Evolutionary conservation across 2,329 filamentous ascomycete species (phyloP).

Genomic region (Immersiporthe knoxdaviesiana): DNA sequence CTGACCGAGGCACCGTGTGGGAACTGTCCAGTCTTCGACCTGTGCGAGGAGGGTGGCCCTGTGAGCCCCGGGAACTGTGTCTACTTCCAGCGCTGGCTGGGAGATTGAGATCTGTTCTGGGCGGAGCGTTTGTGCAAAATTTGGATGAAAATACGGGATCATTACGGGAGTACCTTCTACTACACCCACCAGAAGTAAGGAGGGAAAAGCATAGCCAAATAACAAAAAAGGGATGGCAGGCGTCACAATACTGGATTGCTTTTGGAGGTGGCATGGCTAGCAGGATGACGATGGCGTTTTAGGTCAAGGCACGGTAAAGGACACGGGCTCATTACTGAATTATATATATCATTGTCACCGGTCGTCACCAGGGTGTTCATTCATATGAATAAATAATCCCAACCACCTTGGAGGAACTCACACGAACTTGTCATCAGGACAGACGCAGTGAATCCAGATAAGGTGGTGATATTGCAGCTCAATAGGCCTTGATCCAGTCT

Average conservation of each 20-base stretch:
- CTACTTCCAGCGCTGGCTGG: constrained; percentile 88
- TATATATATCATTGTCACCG: neutral
- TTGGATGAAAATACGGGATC: neutral
- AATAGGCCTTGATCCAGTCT: neutral
- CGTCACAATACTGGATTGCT: constrained; percentile 10
- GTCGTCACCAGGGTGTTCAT: neutral
- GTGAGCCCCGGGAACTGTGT: constrained; percentile 89
- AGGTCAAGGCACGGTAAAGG: constrained; percentile 10
- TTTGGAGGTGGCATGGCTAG: constrained; percentile 8
- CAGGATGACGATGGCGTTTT: constrained; percentile 21
- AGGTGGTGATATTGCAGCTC: neutral
- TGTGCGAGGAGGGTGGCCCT: constrained; percentile 88
- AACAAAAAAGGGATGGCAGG: neutral
- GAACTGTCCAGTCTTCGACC: constrained; percentile 86
- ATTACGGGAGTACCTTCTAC: neutral
- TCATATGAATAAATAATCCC: neutral
- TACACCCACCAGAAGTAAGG: neutral
- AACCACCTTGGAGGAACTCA: neutral
- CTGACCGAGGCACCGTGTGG: constrained; percentile 91
- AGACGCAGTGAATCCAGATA: neutral
- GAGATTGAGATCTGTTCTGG: constrained; percentile 39
- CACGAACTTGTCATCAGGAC: neutral
- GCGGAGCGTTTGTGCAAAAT: neutral
- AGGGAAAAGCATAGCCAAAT: neutral
- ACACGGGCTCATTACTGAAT: constrained; percentile 1